phyloP scores from a whole-genome alignment of 306 rosid species.

The Nissolia schottii region DNA sequence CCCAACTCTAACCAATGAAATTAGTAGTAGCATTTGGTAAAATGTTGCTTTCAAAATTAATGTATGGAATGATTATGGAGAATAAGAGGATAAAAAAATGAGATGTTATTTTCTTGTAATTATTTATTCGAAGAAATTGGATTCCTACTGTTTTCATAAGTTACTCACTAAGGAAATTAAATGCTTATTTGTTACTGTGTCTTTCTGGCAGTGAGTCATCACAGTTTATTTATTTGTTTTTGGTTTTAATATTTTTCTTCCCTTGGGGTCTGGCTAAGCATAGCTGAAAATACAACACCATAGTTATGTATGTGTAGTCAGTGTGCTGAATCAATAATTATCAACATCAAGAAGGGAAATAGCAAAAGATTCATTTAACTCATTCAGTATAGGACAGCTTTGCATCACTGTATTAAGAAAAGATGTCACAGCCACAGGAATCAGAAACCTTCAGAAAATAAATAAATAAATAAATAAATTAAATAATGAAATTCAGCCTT shows the following conservation, averaged over 20 bases:
- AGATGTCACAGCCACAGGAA: neutral
- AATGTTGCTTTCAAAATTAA: slow-evolving; percentile 21
- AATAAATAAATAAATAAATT: neutral
- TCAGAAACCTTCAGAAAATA: neutral
- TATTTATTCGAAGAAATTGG: neutral
- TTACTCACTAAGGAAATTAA: slow-evolving; percentile 1
- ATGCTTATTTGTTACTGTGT: neutral
- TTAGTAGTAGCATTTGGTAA: slow-evolving; percentile 1
- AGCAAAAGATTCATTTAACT: slow-evolving; percentile 1
- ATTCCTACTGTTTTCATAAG: neutral
- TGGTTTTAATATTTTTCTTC: neutral
- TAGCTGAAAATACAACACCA: neutral
- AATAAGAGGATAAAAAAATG: neutral
- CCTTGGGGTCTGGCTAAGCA: neutral
- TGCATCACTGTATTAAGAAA: slow-evolving; percentile 11
- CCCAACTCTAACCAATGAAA: neutral
- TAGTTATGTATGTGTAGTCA: neutral
- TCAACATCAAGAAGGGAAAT: slow-evolving; percentile 13
- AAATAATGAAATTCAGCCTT: too few species aligned
- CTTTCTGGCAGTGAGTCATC: neutral
- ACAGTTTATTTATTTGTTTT: neutral
- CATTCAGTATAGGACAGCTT: slow-evolving; percentile 5
- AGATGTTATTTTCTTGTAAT: neutral
- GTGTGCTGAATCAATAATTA: neutral
- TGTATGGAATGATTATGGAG: neutral